These are phyloP conservation scores for Hyphodiscus hymeniophilus DNA, from an alignment of 495 filamentous ascomycete species.

Conservation along the genomic window DNA sequence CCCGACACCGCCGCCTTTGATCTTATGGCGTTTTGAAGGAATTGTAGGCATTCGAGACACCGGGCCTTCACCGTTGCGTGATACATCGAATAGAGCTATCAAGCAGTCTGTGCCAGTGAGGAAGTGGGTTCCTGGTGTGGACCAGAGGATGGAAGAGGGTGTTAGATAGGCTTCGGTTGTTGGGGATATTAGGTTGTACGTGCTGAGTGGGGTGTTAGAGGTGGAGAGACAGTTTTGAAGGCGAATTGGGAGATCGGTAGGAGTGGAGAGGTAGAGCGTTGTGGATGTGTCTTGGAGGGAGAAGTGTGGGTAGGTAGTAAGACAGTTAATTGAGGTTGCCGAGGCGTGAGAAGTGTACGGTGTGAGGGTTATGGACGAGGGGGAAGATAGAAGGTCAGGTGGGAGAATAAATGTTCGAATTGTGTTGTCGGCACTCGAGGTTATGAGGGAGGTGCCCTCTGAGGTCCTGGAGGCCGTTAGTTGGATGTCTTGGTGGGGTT, in stretches of 20 bases:
- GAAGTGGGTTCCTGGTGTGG: slow-evolving; percentile 47
- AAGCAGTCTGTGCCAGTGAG: slow-evolving; percentile 66
- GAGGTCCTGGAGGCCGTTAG: slow-evolving; percentile 45
- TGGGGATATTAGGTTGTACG: slow-evolving; percentile 64
- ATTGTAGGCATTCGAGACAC: slow-evolving; percentile 59
- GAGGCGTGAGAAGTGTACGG: slow-evolving; percentile 54
- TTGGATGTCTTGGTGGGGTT: neutral
- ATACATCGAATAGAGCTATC: slow-evolving; percentile 72
- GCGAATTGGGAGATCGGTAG: slow-evolving; percentile 66
- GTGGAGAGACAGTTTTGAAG: slow-evolving; percentile 37
- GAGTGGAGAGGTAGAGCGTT: slow-evolving; percentile 58
- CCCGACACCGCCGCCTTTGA: slow-evolving; percentile 61
- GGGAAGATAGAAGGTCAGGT: slow-evolving; percentile 54
- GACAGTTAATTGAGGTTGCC: slow-evolving; percentile 62
- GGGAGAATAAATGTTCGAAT: slow-evolving; percentile 69
- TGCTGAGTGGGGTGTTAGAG: slow-evolving; percentile 36
- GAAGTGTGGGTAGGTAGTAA: slow-evolving; percentile 67
- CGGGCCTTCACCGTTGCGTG: slow-evolving; percentile 55
- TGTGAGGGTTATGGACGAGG: slow-evolving; percentile 39
- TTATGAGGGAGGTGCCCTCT: slow-evolving; percentile 76
- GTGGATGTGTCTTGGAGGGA: slow-evolving; percentile 55
- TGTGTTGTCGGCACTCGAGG: slow-evolving; percentile 59
- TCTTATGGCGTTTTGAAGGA: slow-evolving; percentile 61
- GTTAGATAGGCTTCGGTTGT: slow-evolving; percentile 74
- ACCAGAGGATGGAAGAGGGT: slow-evolving; percentile 66